Evolutionary conservation across 768 basidiomycete species (phyloP).

Genomic region (Boletus reticulatus): DNA sequence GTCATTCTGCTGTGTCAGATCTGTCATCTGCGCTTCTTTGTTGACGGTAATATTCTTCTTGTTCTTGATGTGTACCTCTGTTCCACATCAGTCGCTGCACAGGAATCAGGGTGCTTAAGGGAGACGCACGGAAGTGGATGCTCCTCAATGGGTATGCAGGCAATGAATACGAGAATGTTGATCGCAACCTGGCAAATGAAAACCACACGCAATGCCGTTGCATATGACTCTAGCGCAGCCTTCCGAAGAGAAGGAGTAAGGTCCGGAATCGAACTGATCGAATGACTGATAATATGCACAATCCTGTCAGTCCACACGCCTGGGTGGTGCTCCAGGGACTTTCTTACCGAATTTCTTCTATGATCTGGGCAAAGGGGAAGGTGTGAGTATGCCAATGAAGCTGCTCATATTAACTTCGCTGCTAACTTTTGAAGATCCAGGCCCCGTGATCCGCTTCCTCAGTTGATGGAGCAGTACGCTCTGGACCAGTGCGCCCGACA

Average conservation of each 20-base stretch:
- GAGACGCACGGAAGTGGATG: conserved; percentile 50
- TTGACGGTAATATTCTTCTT: conserved; percentile 54
- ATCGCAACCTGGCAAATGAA: conserved; percentile 77
- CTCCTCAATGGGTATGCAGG: conserved; percentile 75
- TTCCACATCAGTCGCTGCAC: conserved; percentile 17
- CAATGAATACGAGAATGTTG: conserved; percentile 64
- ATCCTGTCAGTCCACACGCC: conserved; percentile 15
- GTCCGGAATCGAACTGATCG: conserved; percentile 66
- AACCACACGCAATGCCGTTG: conserved; percentile 73
- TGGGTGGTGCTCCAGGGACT: conserved; percentile 10
- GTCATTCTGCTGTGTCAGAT: conserved; percentile 17
- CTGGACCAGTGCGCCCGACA: conserved; percentile 84
- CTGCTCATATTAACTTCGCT: conserved; percentile 24
- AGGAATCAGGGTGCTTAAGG: conserved; percentile 4
- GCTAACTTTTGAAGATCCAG: conserved; percentile 68
- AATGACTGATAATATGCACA: conserved; percentile 47
- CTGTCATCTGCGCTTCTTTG: conserved; percentile 25
- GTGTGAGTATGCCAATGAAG: conserved; percentile 18
- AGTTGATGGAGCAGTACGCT: conserved; percentile 70
- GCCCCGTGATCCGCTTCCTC: conserved; percentile 71
- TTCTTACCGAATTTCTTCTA: conserved; percentile 63
- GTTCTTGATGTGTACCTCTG: conserved; percentile 63
- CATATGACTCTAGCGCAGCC: conserved; percentile 76
- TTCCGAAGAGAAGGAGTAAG: conserved; percentile 52
- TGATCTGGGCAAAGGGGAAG: conserved; percentile 49